These are phyloP conservation scores for Cyclotella sp. DNA, from an alignment of 108 stramenopile species.

Conservation along the genomic window DNA sequence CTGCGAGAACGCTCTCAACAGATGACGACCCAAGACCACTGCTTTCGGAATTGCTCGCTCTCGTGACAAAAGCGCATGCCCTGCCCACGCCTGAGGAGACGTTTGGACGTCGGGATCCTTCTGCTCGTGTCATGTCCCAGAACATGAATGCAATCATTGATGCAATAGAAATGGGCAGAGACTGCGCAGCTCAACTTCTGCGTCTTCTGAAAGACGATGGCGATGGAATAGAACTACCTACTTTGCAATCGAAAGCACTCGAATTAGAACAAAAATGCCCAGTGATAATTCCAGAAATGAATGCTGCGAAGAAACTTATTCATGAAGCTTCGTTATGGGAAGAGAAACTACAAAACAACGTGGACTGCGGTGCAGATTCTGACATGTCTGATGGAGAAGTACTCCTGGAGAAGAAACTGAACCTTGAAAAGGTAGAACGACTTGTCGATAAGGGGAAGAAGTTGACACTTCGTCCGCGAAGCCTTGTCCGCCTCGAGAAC, in stretches of 20 bases:
- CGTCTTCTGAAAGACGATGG: slow-evolving; percentile 50
- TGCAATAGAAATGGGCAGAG: slow-evolving; percentile 48
- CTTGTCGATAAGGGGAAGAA: slow-evolving; percentile 43
- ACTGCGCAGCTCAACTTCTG: slow-evolving; percentile 46
- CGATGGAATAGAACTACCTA: slow-evolving; percentile 70
- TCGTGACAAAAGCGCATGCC: slow-evolving; percentile 51
- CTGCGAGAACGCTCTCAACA: neutral
- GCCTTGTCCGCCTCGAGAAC: slow-evolving; percentile 56
- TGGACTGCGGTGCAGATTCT: slow-evolving; percentile 58
- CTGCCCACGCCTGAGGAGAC: slow-evolving; percentile 56
- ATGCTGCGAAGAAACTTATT: slow-evolving; percentile 37
- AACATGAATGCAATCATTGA: slow-evolving; percentile 53
- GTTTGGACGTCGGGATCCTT: slow-evolving; percentile 50
- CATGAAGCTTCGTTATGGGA: slow-evolving; percentile 46
- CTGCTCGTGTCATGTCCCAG: slow-evolving; percentile 48
- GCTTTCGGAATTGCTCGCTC: slow-evolving; percentile 38
- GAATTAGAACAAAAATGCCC: slow-evolving; percentile 47
- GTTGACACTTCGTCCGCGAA: slow-evolving; percentile 50
- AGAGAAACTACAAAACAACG: slow-evolving; percentile 42
- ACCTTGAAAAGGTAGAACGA: slow-evolving; percentile 50
- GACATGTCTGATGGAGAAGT: slow-evolving; percentile 40
- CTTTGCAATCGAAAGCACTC: slow-evolving; percentile 55
- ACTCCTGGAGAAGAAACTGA: slow-evolving; percentile 47
- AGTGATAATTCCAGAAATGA: slow-evolving; percentile 56
- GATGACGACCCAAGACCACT: slow-evolving; percentile 26